These are phyloP conservation scores for Entomortierella chlamydospora DNA, from an alignment of 192 early-diverging fungal species.

Conservation along the genomic window DNA sequence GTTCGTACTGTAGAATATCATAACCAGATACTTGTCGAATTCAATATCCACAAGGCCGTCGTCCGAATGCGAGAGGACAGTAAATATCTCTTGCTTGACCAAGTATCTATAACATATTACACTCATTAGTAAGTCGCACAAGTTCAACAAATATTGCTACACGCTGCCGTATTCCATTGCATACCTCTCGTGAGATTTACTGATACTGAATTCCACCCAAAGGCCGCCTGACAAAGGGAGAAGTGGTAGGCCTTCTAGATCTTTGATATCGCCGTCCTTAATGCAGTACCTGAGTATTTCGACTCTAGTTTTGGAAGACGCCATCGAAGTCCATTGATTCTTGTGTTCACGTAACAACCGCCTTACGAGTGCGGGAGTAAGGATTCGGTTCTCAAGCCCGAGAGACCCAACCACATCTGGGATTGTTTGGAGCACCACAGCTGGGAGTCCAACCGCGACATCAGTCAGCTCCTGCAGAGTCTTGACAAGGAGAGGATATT, in stretches of 20 bases:
- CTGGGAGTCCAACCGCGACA: slow-evolving; percentile 13
- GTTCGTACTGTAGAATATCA: not conserved
- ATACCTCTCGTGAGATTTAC: not conserved
- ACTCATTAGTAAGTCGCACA: not conserved
- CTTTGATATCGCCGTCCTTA: slow-evolving; percentile 10
- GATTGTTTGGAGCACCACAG: slow-evolving; percentile 1
- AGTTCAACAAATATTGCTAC: not conserved
- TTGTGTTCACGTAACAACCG: not conserved
- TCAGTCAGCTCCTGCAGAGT: slow-evolving; percentile 7
- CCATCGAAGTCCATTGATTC: not conserved
- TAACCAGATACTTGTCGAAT: not conserved
- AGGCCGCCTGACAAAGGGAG: slow-evolving; percentile 10
- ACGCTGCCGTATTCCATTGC: not conserved
- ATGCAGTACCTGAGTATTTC: slow-evolving; percentile 29
- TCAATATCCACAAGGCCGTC: slow-evolving; percentile 13
- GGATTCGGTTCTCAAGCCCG: slow-evolving; percentile 10
- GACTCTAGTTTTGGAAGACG: not conserved
- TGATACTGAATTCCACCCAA: slow-evolving; percentile 24
- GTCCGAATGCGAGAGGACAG: slow-evolving; percentile 4
- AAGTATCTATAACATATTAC: slow-evolving; percentile 12
- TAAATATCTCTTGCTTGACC: not conserved
- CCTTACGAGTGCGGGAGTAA: slow-evolving; percentile 13
- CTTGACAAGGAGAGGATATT: slow-evolving; percentile 5
- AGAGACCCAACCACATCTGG: not conserved
- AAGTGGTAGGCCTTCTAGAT: slow-evolving; percentile 27